Evolutionary conservation across 1,284 basidiomycete genomes (phyloP).

Genomic region (Boletus chippewaensis): DNA sequence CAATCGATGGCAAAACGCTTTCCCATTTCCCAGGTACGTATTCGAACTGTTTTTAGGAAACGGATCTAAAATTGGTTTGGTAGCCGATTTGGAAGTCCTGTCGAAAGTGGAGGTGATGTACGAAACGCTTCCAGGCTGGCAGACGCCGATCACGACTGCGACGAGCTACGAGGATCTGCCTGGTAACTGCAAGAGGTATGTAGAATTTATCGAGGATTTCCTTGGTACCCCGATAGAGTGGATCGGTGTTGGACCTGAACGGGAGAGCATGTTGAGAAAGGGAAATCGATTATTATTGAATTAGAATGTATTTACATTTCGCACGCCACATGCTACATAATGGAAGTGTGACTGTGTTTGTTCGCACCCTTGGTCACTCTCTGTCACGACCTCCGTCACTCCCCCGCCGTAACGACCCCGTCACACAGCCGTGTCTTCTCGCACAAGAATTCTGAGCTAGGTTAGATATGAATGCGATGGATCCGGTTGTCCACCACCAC

Average conservation of each 20-base stretch:
- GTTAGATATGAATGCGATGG: slow-evolving; percentile 30
- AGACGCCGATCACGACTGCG: slow-evolving; percentile 66
- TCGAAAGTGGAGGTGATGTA: slow-evolving; percentile 84
- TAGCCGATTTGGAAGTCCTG: slow-evolving; percentile 82
- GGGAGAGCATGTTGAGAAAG: slow-evolving; percentile 70
- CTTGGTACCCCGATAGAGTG: slow-evolving; percentile 80
- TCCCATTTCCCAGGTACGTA: slow-evolving; percentile 81
- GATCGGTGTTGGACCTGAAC: slow-evolving; percentile 85
- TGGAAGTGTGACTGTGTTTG: slow-evolving; percentile 31
- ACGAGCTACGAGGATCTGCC: slow-evolving; percentile 78
- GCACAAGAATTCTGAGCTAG: slow-evolving; percentile 10
- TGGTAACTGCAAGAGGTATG: slow-evolving; percentile 79
- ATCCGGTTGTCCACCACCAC: slow-evolving; percentile 30
- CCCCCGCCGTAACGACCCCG: slow-evolving; percentile 29
- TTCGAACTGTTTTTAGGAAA: not conserved
- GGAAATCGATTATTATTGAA: slow-evolving; percentile 17
- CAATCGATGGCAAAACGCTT: slow-evolving; percentile 72
- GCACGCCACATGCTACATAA: slow-evolving; percentile 27
- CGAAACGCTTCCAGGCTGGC: slow-evolving; percentile 90
- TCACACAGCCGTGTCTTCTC: slow-evolving; percentile 26
- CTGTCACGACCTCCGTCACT: slow-evolving; percentile 40
- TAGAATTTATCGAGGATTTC: slow-evolving; percentile 83
- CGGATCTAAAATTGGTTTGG: slow-evolving; percentile 6
- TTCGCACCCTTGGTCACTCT: slow-evolving; percentile 34
- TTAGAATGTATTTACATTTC: slow-evolving; percentile 17